Base-by-base conservation (phyloP, 768 basidiomycete species). In the Lactarius hatsudake region DNA sequence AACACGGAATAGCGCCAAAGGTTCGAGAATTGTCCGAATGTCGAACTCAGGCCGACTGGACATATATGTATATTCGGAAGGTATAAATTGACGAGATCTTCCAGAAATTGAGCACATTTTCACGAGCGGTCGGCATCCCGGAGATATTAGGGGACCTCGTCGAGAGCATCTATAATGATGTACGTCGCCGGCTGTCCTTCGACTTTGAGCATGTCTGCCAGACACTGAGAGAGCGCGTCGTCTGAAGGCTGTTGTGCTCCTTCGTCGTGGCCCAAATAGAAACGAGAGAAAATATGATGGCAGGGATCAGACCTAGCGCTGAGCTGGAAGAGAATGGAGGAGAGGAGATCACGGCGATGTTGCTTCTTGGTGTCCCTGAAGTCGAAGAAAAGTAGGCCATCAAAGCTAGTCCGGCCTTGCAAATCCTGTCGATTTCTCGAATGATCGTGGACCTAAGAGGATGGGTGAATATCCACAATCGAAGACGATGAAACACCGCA, bases 341-440 rank as follows among this genome's bases (percentile, higher is more conserved):
- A 59, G 28, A 64, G 18, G 18, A 64, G 28, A 17, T 30, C 48
- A 8, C 36, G 58, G 2, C 32, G 48, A 28, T 59, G 36, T 36
- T 64, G 58, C 36, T 58, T 63, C 40, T n/a, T 10, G 9, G 53
- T 38, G 38, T 63, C 62, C 28, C 62, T 63, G 23, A 63, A 63
- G 38, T 63, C 54, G 38, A 34, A 55, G 55, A 55, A 63, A 63
- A 63, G n/a, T 36, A 63, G 5, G 62, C 62, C 18, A 63, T 28
- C 7, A 38, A 32, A 57, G 63, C 56, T 15, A 59, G 15, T 20
- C 57, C 57, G 3, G 38, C 51, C n/a, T 23, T 30, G 5, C 12
- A 32, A 26, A 64, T 26, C 9, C 36, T 43, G 9, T 64, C 62
- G 18, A 67, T 18, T 0, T 67, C 58, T 20, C 42, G 45, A 10